These are phyloP conservation scores for Clavispora carvajalis DNA, from an alignment of 805 yeast genomes.

Conservation along the genomic window DNA sequence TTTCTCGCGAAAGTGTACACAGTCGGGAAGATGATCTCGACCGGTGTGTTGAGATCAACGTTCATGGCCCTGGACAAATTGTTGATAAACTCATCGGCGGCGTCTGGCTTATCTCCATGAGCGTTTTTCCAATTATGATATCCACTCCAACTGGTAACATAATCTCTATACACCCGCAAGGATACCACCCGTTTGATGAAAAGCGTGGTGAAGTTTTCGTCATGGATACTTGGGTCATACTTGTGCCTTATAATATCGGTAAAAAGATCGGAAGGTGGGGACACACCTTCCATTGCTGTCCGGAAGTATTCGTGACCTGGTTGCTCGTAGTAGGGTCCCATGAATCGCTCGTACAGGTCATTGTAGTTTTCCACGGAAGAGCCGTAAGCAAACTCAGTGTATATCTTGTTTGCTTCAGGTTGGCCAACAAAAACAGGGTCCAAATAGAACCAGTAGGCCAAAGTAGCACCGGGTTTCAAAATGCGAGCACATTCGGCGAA, in stretches of 20 bases:
- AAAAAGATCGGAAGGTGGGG: slow-evolving; percentile 23
- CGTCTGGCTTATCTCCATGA: slow-evolving; percentile 35
- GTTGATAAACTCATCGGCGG: slow-evolving; percentile 43
- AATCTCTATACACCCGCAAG: slow-evolving; percentile 18
- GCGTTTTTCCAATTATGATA: slow-evolving; percentile 33
- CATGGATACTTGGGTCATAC: slow-evolving; percentile 23
- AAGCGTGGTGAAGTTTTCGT: slow-evolving; percentile 15
- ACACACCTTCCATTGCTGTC: slow-evolving; percentile 34
- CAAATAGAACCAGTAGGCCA: slow-evolving; percentile 75
- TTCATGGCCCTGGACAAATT: slow-evolving; percentile 40
- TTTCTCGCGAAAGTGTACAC: slow-evolving; percentile 45
- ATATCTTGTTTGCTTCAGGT: slow-evolving; percentile 52
- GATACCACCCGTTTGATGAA: slow-evolving; percentile 17
- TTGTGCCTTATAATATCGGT: slow-evolving; percentile 21
- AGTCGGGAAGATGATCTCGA: slow-evolving; percentile 52
- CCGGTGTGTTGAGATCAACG: slow-evolving; percentile 39
- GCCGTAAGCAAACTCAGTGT: slow-evolving; percentile 45
- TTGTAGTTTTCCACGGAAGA: slow-evolving; percentile 15
- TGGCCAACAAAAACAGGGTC: slow-evolving; percentile 58
- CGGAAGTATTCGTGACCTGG: slow-evolving; percentile 42
- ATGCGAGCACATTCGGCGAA: slow-evolving; percentile 45
- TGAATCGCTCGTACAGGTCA: slow-evolving; percentile 32
- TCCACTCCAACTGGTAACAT: slow-evolving; percentile 35
- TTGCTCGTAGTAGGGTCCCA: slow-evolving; percentile 45
- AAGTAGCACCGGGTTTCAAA: slow-evolving; percentile 57